Conservation (phyloP, 2,329 filamentous ascomycete genomes). For the Trichophyton schoenleinii region DNA sequence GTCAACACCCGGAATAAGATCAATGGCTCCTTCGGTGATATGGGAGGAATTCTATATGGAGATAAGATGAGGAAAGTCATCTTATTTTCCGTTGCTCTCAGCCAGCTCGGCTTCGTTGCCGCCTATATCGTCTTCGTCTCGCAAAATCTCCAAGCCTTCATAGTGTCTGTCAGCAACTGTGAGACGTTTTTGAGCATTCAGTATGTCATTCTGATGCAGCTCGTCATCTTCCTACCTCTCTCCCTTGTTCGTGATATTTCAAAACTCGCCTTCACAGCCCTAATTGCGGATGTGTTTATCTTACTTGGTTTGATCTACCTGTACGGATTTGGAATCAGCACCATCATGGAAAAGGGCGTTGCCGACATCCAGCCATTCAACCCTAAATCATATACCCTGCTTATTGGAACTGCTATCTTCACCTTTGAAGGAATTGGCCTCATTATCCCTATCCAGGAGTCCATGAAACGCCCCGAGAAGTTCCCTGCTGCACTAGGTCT, state of each 20-base stretch:
- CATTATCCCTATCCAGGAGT: constrained; percentile 95
- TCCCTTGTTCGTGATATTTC: constrained; percentile 92
- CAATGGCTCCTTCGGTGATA: constrained; percentile 93
- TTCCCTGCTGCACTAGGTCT: constrained; percentile 78
- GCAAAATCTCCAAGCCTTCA: constrained; percentile 89
- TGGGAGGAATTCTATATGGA: constrained; percentile 83
- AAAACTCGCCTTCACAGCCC: constrained; percentile 87
- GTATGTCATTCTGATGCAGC: constrained; percentile 83
- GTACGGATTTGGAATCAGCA: constrained; percentile 88
- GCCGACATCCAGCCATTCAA: constrained; percentile 89
- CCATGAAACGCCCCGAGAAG: constrained; percentile 81
- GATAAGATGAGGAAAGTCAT: constrained; percentile 81
- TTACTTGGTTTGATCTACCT: constrained; percentile 82
- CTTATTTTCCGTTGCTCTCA: constrained; percentile 81
- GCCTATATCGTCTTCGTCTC: constrained; percentile 96
- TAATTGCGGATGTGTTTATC: constrained; percentile 91
- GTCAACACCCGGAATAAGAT: constrained; percentile 75
- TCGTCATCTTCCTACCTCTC: constrained; percentile 87
- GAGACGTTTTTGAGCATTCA: constrained; percentile 73
- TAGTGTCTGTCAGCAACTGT: constrained; percentile 82
- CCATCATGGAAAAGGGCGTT: constrained; percentile 62
- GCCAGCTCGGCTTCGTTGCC: constrained; percentile 86
- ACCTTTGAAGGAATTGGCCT: constrained; percentile 96
- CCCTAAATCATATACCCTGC: constrained; percentile 81
- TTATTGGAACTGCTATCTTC: constrained; percentile 98